Base-by-base conservation (phyloP, 164 flowering plant species). In the Magnolia sinica region DNA sequence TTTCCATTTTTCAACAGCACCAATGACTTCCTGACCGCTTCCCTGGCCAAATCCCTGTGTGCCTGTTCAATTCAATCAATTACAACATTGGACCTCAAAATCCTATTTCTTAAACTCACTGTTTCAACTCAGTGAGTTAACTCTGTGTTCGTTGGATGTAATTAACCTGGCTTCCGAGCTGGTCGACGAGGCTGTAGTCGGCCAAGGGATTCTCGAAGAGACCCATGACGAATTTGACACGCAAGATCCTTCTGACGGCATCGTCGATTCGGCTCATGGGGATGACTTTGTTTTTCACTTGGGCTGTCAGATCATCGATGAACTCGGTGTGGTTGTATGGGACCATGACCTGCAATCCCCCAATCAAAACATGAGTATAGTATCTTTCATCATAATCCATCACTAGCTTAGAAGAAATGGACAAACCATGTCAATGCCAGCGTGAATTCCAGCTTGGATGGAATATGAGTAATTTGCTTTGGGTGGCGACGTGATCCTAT, bases 341-440 rank as follows among this genome's bases (percentile, higher is more conserved):
- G 18, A 73, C 71, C 79, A 77, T 77, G 7, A 72, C 45, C 79
- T 77, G 75, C 24, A 31, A 24, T 27, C 45, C 45, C 45, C 45
- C 45, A 37, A 37, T 37, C 4, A 37, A 37, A 37, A 4, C 45
- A 37, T 4, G 45, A 37, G 0, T 37, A 31, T 4, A 55, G 4
- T 55, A 55, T 55, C 61, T 10, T 10, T 10, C 61, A 55, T 10
- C 13, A 55, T 11, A 55, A 55, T 55, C 16, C 61, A 37, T 55
- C 61, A 55, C 11, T 55, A 16, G 45, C 3, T 7, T 55, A 55
- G 18, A 55, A 55, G 45, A 55, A 10, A 16, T 55, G 4, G 61
- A 16, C 83, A 64, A 11, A 85, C 89, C 89, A 86, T 87, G 79
- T 87, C 89, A 72, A 87, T 82, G 58, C 89, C 89, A 1, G 89